phyloP scores from a whole-genome alignment of 768 basidiomycete genomes.

The Peribolospora baueri region DNA sequence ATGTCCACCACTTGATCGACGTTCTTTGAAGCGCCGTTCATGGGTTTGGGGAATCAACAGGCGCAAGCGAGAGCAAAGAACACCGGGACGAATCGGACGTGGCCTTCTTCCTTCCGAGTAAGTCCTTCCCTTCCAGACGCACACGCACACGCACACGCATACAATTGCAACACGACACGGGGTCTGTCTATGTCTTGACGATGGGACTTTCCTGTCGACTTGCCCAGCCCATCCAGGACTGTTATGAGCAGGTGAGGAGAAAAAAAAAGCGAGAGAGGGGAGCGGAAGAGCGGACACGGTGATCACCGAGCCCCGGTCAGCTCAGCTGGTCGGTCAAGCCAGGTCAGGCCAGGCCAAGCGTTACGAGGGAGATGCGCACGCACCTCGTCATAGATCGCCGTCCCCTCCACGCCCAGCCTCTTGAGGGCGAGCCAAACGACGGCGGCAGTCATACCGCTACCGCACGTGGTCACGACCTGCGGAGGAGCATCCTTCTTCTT shows the following conservation, averaged over 20 bases:
- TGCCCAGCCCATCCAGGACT: conserved; percentile 96
- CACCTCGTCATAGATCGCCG: conserved; percentile 87
- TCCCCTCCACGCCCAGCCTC: conserved; percentile 30
- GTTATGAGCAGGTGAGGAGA: background rate
- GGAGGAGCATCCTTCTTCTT: conserved; percentile 14
- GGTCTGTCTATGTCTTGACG: conserved; percentile 21
- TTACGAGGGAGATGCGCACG: conserved; percentile 10
- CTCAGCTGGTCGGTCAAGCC: background rate
- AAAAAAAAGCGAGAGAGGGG: background rate
- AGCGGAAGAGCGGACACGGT: background rate
- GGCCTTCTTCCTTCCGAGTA: too few relatives aligned
- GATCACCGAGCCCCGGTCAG: background rate
- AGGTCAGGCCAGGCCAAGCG: too few relatives aligned
- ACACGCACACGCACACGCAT: too few relatives aligned
- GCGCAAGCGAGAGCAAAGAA: too few relatives aligned
- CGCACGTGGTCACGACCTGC: conserved; percentile 52
- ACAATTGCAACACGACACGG: too few relatives aligned
- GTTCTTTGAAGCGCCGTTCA: too few relatives aligned
- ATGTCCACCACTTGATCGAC: too few relatives aligned
- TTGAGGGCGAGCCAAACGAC: conserved; percentile 82
- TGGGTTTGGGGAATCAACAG: too few relatives aligned
- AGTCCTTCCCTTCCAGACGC: too few relatives aligned
- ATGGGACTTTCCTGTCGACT: conserved; percentile 49
- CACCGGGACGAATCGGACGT: too few relatives aligned
- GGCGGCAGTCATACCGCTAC: conserved; percentile 95